Evolutionary conservation across 805 yeast genomes (phyloP).

Genomic region (Yarrowia sp.): DNA sequence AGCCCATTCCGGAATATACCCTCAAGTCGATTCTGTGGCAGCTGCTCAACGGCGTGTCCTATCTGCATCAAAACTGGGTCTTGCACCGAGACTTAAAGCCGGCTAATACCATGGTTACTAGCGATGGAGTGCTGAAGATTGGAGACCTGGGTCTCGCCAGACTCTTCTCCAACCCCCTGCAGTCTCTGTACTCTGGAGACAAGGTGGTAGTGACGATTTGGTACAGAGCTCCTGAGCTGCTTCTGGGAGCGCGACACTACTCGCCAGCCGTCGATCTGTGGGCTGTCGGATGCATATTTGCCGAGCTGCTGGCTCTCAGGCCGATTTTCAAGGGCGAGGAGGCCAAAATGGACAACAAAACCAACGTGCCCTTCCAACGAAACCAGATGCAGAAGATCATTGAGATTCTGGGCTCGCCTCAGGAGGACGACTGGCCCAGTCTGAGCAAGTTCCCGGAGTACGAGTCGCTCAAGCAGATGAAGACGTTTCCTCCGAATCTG

Average conservation of each 20-base stretch:
- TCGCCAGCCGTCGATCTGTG: constrained; percentile 92
- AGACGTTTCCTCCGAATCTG: constrained; percentile 70
- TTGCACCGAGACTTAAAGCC: constrained; percentile 96
- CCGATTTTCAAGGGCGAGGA: constrained; percentile 99
- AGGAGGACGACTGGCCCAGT: constrained; percentile 76
- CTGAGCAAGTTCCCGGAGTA: constrained; percentile 85
- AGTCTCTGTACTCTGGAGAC: constrained; percentile 87
- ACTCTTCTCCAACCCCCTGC: constrained; percentile 83
- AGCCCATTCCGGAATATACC: constrained; percentile 77
- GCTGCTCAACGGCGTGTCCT: constrained; percentile 87
- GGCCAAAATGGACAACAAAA: constrained; percentile 89
- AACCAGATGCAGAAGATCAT: constrained; percentile 89
- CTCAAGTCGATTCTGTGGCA: constrained; percentile 91
- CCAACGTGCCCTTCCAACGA: constrained; percentile 87
- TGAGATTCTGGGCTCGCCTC: constrained; percentile 94
- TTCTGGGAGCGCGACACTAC: constrained; percentile 90
- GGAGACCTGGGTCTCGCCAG: constrained; percentile 95
- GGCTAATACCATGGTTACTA: constrained; percentile 95
- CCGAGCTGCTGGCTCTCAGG: constrained; percentile 83
- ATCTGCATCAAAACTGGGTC: constrained; percentile 94
- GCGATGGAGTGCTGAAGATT: constrained; percentile 88
- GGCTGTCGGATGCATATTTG: constrained; percentile 96
- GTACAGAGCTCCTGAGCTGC: constrained; percentile 93
- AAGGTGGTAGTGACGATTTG: constrained; percentile 96
- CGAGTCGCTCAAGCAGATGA: constrained; percentile 63